Percentiles rank a stretch among this genome's conserved stretches.
Conservation (phyloP, 139 green algal genomes). For the Gonium pectorale region DNA sequence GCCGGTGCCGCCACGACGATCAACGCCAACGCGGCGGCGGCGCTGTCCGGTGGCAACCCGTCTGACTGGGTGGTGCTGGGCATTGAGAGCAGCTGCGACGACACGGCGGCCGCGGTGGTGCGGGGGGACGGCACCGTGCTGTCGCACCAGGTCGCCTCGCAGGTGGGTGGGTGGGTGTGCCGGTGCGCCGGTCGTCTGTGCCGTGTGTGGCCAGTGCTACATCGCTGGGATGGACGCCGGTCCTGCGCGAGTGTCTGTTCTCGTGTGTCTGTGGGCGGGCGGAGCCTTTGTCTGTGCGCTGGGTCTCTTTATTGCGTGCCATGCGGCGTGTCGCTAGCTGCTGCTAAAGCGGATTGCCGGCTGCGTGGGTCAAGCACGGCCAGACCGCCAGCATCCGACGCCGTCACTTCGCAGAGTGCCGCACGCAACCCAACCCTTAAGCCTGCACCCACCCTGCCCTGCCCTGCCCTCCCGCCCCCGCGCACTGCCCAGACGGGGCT, state of each 20-base stretch:
- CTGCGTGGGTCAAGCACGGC: too few relatives aligned
- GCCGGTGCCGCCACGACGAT: background rate
- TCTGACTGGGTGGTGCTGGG: slow-evolving; percentile 76
- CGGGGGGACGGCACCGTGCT: slow-evolving; percentile 71
- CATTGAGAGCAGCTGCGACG: slow-evolving; percentile 93
- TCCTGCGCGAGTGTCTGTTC: too few relatives aligned
- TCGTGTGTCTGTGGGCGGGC: too few relatives aligned
- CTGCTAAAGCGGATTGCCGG: too few relatives aligned
- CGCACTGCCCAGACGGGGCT: slow-evolving; percentile 80
- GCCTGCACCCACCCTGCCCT: too few relatives aligned
- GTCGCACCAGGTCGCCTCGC: slow-evolving; percentile 71
- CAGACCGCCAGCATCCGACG: too few relatives aligned
- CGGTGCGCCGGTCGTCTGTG: background rate
- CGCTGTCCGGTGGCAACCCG: background rate
- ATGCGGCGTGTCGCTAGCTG: too few relatives aligned
- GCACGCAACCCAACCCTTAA: too few relatives aligned
- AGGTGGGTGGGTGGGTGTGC: slow-evolving; percentile 49
- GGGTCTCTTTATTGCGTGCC: too few relatives aligned
- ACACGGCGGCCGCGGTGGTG: slow-evolving; percentile 90
- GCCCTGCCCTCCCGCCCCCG: background rate
- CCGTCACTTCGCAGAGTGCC: too few relatives aligned
- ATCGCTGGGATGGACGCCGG: too few relatives aligned
- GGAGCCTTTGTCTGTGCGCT: too few relatives aligned
- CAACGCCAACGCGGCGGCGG: background rate
- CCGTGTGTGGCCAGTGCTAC: background rate